Evolutionary conservation across 805 yeast species (phyloP).

Genomic region (Candida bentonensis): DNA sequence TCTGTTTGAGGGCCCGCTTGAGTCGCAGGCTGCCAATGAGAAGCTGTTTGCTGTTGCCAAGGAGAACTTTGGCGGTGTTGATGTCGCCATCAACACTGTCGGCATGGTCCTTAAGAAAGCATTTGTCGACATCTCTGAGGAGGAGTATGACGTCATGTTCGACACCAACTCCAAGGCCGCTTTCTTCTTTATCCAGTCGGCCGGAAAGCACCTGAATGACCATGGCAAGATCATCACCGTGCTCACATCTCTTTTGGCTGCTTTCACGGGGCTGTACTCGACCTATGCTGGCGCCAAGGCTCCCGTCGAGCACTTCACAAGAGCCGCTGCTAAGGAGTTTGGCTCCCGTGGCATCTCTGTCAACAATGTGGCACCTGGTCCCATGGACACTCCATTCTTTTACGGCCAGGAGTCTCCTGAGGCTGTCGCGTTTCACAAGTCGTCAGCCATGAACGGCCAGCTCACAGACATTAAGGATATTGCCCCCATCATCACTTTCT

Average conservation of each 20-base stretch:
- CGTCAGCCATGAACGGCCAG: conserved; percentile 25
- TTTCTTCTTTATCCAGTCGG: conserved; percentile 45
- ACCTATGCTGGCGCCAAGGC: conserved; percentile 68
- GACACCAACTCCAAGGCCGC: conserved; percentile 43
- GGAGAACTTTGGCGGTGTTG: conserved; percentile 34
- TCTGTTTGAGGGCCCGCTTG: conserved; percentile 29
- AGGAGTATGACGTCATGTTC: conserved; percentile 43
- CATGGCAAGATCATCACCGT: conserved; percentile 41
- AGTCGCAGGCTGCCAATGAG: conserved; percentile 27
- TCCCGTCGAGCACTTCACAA: conserved; percentile 54
- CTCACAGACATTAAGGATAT: conserved; percentile 47
- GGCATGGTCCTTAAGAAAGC: conserved; percentile 57
- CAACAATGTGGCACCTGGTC: conserved; percentile 64
- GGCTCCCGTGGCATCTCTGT: conserved; percentile 54
- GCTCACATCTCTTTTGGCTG: conserved; percentile 54
- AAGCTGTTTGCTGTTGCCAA: conserved; percentile 34
- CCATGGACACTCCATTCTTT: conserved; percentile 56
- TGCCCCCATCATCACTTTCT: conserved; percentile 46
- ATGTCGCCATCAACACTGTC: conserved; percentile 53
- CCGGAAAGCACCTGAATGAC: conserved; percentile 35
- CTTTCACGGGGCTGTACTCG: conserved; percentile 47
- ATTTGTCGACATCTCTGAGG: conserved; percentile 34
- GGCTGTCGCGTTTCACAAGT: conserved; percentile 39
- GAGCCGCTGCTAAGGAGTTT: conserved; percentile 65
- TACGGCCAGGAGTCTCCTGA: conserved; percentile 44